Evolutionary conservation across 2,329 filamentous ascomycete species (phyloP), one percentile per base, ranked within the genome.

Genomic region (Neonectria neomacrospora): DNA sequence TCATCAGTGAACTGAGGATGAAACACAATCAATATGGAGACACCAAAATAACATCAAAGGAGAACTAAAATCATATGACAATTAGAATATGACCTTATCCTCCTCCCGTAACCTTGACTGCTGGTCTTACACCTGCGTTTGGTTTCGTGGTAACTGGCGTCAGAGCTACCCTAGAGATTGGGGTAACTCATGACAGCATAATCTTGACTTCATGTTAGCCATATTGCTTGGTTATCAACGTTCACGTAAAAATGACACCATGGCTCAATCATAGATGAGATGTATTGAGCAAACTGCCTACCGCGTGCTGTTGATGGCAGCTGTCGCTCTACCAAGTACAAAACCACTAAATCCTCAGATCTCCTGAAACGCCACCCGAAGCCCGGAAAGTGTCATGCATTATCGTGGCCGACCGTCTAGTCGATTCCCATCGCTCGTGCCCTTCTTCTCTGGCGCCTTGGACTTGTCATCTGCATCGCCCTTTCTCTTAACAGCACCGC

Each of bases 401-500:
- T 64, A 77, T 57, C 73, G 73, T 37, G 75, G 73, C 44, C 80
- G 79, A 5, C 82, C 80, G 65, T 85, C 83, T 10, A 83, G 73
- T 50, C 81, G 76, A 32, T 78, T 78, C 3, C 82, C 83, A 42
- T 83, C 81, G 14, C 73, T 72, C 1, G 81, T 65, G 0, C 74
- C 76, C 70, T 85, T 84, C 77, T 83, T 85, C 65, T 83, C 83
- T 0, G 79, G 77, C 0, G 77, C 76, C 66, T 84, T 83, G 9
- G 77, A 75, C 73, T 84, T 83, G 14, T 82, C 81, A 11, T 85
- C 82, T 7, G 71, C 74, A 3, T 85, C 84, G 3, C 80, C 82
- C 80, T 93, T 94, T 77, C 91, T 90, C 85, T 94, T 96, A 32
- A 86, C 83, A 1, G 84, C 86, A 16, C 88, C 85, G 44, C 88